Base-by-base conservation (phyloP, 306 rosid genomes). In the Prunus kanzakura region DNA sequence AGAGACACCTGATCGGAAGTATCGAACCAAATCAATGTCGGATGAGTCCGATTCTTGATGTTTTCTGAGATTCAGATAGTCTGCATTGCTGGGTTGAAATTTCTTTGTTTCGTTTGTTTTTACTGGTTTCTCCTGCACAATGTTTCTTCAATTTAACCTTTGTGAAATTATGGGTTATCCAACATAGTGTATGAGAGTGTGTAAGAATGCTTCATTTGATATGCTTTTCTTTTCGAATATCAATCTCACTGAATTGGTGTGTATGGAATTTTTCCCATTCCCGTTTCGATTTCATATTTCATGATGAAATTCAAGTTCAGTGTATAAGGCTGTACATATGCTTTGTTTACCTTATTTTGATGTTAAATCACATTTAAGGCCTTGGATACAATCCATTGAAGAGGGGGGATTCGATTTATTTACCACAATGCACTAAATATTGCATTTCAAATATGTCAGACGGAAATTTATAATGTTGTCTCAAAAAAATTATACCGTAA, bases 31-130 rank as follows among this genome's bases (percentile, higher is more conserved):
- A 29, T 23, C 74, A 19, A 57, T 73, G 45, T 18, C 38, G 0
- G 72, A 64, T 41, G 81, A 70, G 29, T 64, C 64, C 18, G 83
- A 79, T 64, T 74, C 72, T 75, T 64, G 47, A 70, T 29, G 35
- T 60, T 66, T 16, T 41, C 15, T 60, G 14, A 45, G 63, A n/a
- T n/a, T 74, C 49, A 30, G 43, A 58, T 64, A 20, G 67, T 51
- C 54, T 60, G 16, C 43, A 46, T 47, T 14, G 46, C 58, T 47
- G 38, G 56, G 16, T 23, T 56, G 46, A 50, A 49, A 27, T 27
- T 2, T 25, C 11, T 27, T 10, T 16, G 38, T 32, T 49, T 16
- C 18, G 1, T 4, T 51, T 3, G 2, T 12, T 16, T 14, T 51
- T 68, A 12, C 41, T 35, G 41, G 51, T 16, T 38, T 71, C 18